These are phyloP conservation scores for Candida incommunis DNA, from an alignment of 805 yeast species.

Conservation along the genomic window DNA sequence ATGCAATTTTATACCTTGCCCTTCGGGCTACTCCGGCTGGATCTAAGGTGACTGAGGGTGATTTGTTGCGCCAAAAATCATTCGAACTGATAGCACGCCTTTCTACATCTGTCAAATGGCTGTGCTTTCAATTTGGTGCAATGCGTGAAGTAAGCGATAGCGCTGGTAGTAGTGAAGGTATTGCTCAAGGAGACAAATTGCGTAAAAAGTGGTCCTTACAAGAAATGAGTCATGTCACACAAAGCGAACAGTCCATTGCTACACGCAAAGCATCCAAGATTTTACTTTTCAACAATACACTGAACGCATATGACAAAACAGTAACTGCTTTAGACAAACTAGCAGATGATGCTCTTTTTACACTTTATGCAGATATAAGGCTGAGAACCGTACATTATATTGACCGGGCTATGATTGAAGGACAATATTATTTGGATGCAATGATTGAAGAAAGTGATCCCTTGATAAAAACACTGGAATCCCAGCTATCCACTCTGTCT, in stretches of 20 bases:
- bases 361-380: slow-evolving; percentile 45
- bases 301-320: slow-evolving; percentile 17
- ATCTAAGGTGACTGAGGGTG: background rate
- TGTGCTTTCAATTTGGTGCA: background rate
- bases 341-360: slow-evolving; percentile 20
- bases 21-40: background rate
- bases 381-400: slow-evolving; percentile 38
- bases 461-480: slow-evolving; percentile 36
- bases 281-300: slow-evolving; percentile 3
- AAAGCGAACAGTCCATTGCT: background rate
- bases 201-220: slow-evolving; percentile 4
- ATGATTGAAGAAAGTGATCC: slow-evolving; percentile 50
- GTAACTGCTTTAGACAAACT: slow-evolving; percentile 14
- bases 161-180: background rate
- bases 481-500: slow-evolving; percentile 32
- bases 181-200: background rate
- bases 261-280: background rate
- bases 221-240: slow-evolving; percentile 3
- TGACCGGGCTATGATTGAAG: slow-evolving; percentile 32
- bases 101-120: background rate
- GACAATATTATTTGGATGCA: slow-evolving; percentile 35
- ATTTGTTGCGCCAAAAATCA: background rate
- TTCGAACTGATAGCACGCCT: background rate
- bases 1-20: background rate
- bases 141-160: background rate